Base-by-base conservation (phyloP, 139 green algal species). In the Dunaliella sp. region DNA sequence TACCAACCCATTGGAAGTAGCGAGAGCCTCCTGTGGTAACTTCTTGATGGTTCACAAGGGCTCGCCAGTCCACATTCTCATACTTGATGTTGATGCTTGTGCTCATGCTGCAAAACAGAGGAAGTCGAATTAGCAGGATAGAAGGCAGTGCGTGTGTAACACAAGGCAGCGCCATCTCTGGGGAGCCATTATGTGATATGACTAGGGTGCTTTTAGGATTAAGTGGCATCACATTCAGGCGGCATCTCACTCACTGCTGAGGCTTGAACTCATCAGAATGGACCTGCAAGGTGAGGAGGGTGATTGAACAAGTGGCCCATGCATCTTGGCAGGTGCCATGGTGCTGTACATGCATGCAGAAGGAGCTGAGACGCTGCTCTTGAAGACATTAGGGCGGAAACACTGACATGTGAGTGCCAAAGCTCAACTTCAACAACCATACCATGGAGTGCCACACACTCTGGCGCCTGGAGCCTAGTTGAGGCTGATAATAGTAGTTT, bases 1-100 rank as follows among this genome's bases (percentile, higher is more conserved):
- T 59, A 90, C 87, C 86, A 2, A 89, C 36, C 81, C 86, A 93
- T 59, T 93, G 93, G 86, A 93, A 93, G 87, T 91, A 91, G 78
- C 90, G 83, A 25, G 82, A 88, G 36, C 89, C 87, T 59, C 90
- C 90, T 3, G 90, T 93, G 57, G 75, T 30, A n/a, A 86, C 73
- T 21, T 82, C 77, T 33, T 87, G 87, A 24, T 90, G 82, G 25
- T 89, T 90, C 2, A 87, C 72, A 30, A 93, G 89, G 58, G 90
- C 90, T 34, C 86, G 33, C 38, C 86, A 58, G 83, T 92, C 89
- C 0, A 90, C 57, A 32, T 93, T 89, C 38, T 84, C 25, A 81
- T 92, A 89, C 34, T 33, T 75, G 84, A 93, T 89, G 82, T 80
- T 83, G 33, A 77, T 28, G 37, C 83, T 85, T 48, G 82, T 76